These are phyloP conservation scores for Plantago coronopus DNA, from an alignment of 305 asterid genomes.

Conservation along the genomic window DNA sequence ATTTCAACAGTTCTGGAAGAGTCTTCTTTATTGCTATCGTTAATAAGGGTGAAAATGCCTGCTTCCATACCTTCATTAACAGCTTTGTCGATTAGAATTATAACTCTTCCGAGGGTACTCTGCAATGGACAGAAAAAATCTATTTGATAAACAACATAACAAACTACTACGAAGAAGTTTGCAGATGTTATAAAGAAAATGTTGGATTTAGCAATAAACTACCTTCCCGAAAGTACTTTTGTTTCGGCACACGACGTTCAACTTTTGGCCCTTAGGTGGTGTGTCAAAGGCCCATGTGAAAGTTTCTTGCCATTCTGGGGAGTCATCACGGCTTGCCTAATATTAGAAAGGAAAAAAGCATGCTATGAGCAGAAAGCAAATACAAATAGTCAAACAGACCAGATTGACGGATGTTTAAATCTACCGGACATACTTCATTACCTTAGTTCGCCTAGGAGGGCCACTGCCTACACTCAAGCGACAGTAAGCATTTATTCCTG, in stretches of 20 bases:
- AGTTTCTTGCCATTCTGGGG: constrained; percentile 86
- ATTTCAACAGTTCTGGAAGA: constrained; percentile 62
- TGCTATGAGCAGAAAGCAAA: not conserved
- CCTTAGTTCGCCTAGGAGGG: constrained; percentile 81
- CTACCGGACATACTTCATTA: constrained; percentile 11
- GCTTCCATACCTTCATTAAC: constrained; percentile 71
- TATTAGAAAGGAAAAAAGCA: constrained; percentile 6
- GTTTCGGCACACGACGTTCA: constrained; percentile 62
- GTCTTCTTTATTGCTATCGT: constrained; percentile 44
- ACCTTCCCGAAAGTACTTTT: constrained; percentile 89
- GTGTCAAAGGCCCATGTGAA: constrained; percentile 91
- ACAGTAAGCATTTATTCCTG: constrained; percentile 76
- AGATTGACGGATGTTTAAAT: not conserved
- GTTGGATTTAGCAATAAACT: constrained; percentile 21
- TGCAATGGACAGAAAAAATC: constrained; percentile 29
- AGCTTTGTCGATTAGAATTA: constrained; percentile 74
- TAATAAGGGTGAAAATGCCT: constrained; percentile 60
- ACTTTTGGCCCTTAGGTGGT: constrained; percentile 91
- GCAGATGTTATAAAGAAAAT: not conserved
- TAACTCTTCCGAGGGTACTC: constrained; percentile 67
- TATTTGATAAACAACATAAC: constrained; percentile 6
- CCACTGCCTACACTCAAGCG: constrained; percentile 64
- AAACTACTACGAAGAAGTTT: not conserved
- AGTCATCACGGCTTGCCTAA: constrained; percentile 61
- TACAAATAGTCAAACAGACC: not conserved